Evolutionary conservation across 371 early-diverging fungal species (phyloP).

Genomic region (Gilbertella persicaria): DNA sequence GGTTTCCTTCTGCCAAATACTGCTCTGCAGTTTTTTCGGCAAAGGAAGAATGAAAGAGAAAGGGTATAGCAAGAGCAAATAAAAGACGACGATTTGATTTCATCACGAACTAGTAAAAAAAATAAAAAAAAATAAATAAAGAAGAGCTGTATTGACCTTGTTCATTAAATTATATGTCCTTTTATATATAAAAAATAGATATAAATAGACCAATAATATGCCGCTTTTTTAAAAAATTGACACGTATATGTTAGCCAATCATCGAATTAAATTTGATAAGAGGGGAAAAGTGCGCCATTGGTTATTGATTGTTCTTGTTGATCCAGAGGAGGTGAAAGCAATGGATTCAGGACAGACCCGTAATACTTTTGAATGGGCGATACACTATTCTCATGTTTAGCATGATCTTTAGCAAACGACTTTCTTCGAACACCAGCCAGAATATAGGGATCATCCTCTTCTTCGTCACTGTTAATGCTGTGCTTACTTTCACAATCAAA

Average conservation of each 20-base stretch:
- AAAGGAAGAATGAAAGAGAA: constrained; percentile 14
- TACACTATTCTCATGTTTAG: constrained; percentile 5
- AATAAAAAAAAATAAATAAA: neutral
- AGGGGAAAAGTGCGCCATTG: too few species aligned
- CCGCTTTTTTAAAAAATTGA: constrained; percentile 1
- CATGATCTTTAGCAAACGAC: constrained; percentile 9
- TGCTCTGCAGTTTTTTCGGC: constrained; percentile 56
- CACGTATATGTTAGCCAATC: constrained; percentile 2
- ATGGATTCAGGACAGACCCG: constrained; percentile 10
- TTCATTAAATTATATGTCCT: neutral
- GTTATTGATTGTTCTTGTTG: neutral
- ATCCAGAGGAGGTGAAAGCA: constrained; percentile 18
- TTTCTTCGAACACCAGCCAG: constrained; percentile 11
- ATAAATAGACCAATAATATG: neutral
- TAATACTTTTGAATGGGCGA: constrained; percentile 7
- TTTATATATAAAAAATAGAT: neutral
- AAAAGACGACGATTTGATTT: constrained; percentile 14
- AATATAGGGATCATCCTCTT: neutral
- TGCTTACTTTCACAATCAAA: neutral
- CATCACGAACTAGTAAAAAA: constrained; percentile 3
- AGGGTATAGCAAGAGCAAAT: constrained; percentile 23
- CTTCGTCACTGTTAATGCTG: neutral
- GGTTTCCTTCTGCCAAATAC: constrained; percentile 67
- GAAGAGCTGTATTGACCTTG: neutral
- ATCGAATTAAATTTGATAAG: too few species aligned